phyloP scores from a whole-genome alignment of 768 basidiomycete species.

The Boletus rufocinnamomeus region DNA sequence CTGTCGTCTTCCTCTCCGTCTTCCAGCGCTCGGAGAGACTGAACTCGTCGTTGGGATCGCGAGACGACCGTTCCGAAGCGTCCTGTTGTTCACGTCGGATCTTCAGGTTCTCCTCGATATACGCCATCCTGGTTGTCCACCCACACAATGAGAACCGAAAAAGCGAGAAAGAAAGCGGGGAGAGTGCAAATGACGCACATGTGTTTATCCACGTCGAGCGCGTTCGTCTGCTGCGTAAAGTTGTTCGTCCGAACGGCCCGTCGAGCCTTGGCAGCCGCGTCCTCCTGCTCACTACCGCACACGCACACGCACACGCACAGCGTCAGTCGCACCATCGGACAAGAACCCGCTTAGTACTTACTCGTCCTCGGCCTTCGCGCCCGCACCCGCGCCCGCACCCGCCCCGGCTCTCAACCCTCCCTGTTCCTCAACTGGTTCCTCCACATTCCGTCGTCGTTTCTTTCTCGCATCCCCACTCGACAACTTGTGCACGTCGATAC shows the following conservation, averaged over 20 bases:
- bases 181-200: constrained; percentile 59
- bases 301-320: too few species aligned
- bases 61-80: constrained; percentile 44
- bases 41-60: constrained; percentile 70
- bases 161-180: background rate
- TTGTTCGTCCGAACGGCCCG: constrained; percentile 82
- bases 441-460: constrained; percentile 58
- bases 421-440: constrained; percentile 43
- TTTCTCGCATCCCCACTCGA: constrained; percentile 81
- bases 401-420: constrained; percentile 59
- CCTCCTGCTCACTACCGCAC: constrained; percentile 54
- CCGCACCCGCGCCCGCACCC: constrained; percentile 16
- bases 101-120: constrained; percentile 92
- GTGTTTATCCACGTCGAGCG: constrained; percentile 96
- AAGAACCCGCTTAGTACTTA: constrained; percentile 32
- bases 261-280: constrained; percentile 69
- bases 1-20: constrained; percentile 53
- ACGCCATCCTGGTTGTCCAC: constrained; percentile 71
- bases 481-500: constrained; percentile 84
- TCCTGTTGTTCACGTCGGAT: constrained; percentile 62
- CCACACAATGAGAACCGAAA: background rate
- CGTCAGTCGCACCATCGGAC: background rate
- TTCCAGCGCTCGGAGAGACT: constrained; percentile 71
- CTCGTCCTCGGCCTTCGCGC: constrained; percentile 49
- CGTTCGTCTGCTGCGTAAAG: constrained; percentile 97